Conservation (phyloP, 345 rosid genomes). For the Populus euphratica region DNA sequence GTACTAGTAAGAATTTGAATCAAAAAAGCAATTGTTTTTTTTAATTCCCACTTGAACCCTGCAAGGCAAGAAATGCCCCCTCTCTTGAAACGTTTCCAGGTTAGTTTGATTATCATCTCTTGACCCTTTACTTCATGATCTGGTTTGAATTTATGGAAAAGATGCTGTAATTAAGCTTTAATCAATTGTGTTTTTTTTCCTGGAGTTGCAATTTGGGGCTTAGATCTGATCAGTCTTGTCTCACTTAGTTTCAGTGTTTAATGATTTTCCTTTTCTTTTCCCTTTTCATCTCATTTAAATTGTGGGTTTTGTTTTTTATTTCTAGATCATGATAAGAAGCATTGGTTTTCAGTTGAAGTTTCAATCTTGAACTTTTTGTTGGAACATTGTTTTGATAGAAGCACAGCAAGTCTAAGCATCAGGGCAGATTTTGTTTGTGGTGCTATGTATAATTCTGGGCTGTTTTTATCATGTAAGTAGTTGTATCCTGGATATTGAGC, state of each 20-base stretch:
- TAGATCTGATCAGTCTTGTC: conserved; percentile 18
- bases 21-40: not conserved
- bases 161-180: not conserved
- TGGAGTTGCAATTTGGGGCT: not conserved
- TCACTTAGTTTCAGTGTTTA: not conserved
- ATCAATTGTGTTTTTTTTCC: not conserved
- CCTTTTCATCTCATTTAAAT: not conserved
- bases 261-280: not conserved
- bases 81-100: conserved; percentile 13
- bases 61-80: conserved; percentile 13
- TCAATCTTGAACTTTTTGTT: not conserved
- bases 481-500: not conserved
- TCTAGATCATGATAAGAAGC: not conserved
- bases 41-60: not conserved
- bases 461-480: not conserved
- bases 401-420: not conserved
- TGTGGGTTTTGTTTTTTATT: not conserved
- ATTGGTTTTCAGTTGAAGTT: not conserved
- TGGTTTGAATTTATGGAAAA: not conserved
- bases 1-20: not conserved
- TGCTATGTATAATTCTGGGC: not conserved
- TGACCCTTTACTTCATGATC: not conserved
- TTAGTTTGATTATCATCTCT: not conserved
- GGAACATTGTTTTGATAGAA: not conserved
- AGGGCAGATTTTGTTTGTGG: not conserved